Evolutionary conservation across 345 rosid genomes (phyloP).

Genomic region (Mercurialis annua): DNA sequence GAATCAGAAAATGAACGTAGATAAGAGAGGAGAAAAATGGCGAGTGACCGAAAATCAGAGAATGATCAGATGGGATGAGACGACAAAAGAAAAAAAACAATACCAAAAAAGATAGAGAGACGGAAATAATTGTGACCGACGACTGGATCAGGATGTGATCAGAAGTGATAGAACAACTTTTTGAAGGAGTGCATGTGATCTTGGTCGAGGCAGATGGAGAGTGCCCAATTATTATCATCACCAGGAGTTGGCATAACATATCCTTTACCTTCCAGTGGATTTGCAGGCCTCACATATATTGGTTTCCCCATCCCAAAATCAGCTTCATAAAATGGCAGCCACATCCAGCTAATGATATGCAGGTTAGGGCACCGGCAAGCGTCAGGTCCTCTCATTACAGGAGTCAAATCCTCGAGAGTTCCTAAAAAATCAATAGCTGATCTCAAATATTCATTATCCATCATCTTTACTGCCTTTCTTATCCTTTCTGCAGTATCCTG

Average conservation of each 20-base stretch:
- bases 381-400: neutral
- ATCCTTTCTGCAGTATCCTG: neutral
- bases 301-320: constrained; percentile 20
- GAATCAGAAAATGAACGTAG: too few species aligned
- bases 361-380: constrained; percentile 1
- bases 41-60: too few species aligned
- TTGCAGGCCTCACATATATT: neutral
- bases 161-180: constrained; percentile 17
- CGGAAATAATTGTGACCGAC: too few species aligned
- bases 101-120: too few species aligned
- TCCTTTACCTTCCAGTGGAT: constrained; percentile 6
- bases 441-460: constrained; percentile 19
- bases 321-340: constrained; percentile 6
- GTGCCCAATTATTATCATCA: neutral
- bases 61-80: too few species aligned
- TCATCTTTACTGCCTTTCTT: neutral
- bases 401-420: neutral
- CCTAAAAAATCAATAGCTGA: constrained; percentile 20
- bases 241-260: neutral
- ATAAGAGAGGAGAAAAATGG: too few species aligned
- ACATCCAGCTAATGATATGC: neutral
- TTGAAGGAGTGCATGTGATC: constrained; percentile 16
- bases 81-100: too few species aligned
- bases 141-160: too few species aligned
- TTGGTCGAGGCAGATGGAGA: constrained; percentile 16